Evolutionary conservation across 768 basidiomycete genomes (phyloP).

Genomic region (Scleroderma citrinum): DNA sequence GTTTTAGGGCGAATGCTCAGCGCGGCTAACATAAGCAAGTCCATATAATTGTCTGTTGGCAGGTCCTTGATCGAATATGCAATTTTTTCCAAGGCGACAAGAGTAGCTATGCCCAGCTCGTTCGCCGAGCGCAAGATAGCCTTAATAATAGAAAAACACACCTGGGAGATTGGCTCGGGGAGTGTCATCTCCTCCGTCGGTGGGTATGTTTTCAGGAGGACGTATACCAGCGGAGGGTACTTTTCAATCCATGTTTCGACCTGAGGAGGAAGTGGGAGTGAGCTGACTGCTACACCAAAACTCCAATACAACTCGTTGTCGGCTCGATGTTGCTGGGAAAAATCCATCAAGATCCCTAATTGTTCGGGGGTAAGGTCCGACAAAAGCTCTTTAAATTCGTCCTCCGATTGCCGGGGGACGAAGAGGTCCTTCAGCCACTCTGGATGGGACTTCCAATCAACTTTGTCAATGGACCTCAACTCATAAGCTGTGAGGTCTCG

Average conservation of each 20-base stretch:
- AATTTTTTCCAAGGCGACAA: conserved; percentile 56
- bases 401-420: conserved; percentile 18
- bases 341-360: conserved; percentile 11
- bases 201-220: conserved; percentile 42
- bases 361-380: conserved; percentile 18
- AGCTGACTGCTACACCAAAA: conserved; percentile 36
- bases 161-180: conserved; percentile 21
- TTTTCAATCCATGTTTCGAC: conserved; percentile 41
- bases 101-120: conserved; percentile 44
- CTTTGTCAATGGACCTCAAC: conserved; percentile 34
- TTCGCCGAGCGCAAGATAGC: conserved; percentile 53
- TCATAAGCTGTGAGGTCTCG: conserved; percentile 37
- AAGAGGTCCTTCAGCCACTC: conserved; percentile 29
- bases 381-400: conserved; percentile 15
- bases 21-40: conserved; percentile 46
- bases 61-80: conserved; percentile 38
- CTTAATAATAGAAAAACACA: conserved; percentile 34
- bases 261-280: conserved; percentile 23
- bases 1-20: conserved; percentile 46
- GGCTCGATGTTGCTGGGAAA: conserved; percentile 41
- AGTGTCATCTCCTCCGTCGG: conserved; percentile 35
- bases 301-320: conserved; percentile 50
- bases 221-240: conserved; percentile 50
- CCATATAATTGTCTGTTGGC: conserved; percentile 39
- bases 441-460: conserved; percentile 34